phyloP scores from a whole-genome alignment of 345 rosid species.

The Brassica rapa region DNA sequence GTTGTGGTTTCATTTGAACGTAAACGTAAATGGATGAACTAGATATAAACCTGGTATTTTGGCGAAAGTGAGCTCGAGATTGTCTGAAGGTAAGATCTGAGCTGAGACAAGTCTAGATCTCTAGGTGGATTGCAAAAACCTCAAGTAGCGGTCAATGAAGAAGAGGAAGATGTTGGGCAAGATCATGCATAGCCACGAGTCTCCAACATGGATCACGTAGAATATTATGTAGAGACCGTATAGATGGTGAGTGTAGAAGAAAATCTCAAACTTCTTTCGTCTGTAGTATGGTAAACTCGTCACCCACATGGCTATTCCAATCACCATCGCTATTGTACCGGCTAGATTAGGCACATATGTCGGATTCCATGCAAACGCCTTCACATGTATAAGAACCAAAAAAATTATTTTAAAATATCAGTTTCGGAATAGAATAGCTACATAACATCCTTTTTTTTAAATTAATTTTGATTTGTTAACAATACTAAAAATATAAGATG shows the following conservation, averaged over 20 bases:
- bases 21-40: neutral
- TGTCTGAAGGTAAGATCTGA: constrained; percentile 51
- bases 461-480: neutral
- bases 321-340: constrained; percentile 54
- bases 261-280: constrained; percentile 35
- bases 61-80: constrained; percentile 59
- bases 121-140: constrained; percentile 62
- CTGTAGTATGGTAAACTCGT: constrained; percentile 50
- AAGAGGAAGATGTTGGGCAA: constrained; percentile 75
- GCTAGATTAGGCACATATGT: constrained; percentile 54
- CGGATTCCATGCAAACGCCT: constrained; percentile 63
- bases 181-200: constrained; percentile 39
- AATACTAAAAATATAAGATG: neutral
- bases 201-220: no score
- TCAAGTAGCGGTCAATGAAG: constrained; percentile 57
- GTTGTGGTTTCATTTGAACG: neutral
- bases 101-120: constrained; percentile 51
- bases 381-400: neutral
- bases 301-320: constrained; percentile 62
- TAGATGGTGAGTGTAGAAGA: no score
- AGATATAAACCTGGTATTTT: constrained; percentile 48
- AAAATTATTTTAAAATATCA: neutral
- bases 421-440: neutral
- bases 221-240: no score
- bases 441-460: no score